A percentile compares a stretch with the other conserved stretches of the same genome.
Conservation (phyloP, 1,284 basidiomycete species). For the Trametes sp. region DNA sequence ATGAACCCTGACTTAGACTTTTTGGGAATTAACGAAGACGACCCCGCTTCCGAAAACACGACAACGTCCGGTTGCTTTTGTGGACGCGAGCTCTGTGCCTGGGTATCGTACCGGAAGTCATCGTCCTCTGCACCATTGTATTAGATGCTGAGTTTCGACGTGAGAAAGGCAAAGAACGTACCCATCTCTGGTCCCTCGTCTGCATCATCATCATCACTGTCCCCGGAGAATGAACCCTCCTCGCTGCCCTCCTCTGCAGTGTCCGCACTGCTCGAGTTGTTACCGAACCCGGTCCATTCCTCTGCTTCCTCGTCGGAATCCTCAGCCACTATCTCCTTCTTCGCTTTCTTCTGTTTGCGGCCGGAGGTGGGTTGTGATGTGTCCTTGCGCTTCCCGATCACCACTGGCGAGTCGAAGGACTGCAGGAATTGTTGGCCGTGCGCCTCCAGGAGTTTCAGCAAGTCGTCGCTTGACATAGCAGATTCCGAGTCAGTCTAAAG, state of each 20-base stretch:
- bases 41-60: conserved; percentile 59
- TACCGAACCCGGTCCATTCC: conserved; percentile 48
- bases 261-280: conserved; percentile 12
- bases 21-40: conserved; percentile 20
- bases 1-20: conserved; percentile 61
- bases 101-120: conserved; percentile 25
- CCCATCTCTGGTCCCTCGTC: conserved; percentile 23
- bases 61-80: conserved; percentile 52
- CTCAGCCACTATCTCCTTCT: conserved; percentile 7
- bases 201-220: conserved; percentile 32
- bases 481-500: neutral
- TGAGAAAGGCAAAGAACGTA: conserved; percentile 6
- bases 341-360: conserved; percentile 27
- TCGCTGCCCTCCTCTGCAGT: conserved; percentile 33
- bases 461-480: conserved; percentile 40
- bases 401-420: conserved; percentile 53
- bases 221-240: conserved; percentile 8
- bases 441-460: conserved; percentile 65
- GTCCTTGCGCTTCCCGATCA: conserved; percentile 36
- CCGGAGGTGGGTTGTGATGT: conserved; percentile 40
- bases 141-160: neutral
- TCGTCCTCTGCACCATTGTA: conserved; percentile 18
- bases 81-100: neutral
- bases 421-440: conserved; percentile 70
- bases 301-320: conserved; percentile 36